These are phyloP conservation scores for Centella asiatica DNA, from an alignment of 129 eudicot genomes.

Conservation along the genomic window DNA sequence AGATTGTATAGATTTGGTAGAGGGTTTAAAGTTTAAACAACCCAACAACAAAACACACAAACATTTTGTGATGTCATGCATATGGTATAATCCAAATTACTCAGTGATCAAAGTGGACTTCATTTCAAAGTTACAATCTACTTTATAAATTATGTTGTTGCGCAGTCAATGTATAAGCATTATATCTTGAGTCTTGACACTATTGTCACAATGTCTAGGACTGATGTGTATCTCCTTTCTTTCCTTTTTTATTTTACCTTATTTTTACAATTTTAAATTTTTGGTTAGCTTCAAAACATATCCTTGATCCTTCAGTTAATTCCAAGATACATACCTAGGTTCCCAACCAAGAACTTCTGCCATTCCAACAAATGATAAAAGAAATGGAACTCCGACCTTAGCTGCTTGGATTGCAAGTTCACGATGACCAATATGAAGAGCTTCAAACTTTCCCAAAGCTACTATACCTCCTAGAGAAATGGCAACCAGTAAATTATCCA, in stretches of 20 bases:
- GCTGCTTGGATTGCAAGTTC: conserved; percentile 97
- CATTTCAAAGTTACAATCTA: too few relatives aligned
- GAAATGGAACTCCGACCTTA: conserved; percentile 72
- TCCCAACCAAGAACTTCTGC: conserved; percentile 98
- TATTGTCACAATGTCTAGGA: not conserved
- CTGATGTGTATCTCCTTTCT: not conserved
- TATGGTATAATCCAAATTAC: too few relatives aligned
- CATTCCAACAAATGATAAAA: conserved; percentile 86
- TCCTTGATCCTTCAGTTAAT: too few relatives aligned
- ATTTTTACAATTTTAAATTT: not conserved
- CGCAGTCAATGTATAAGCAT: not conserved
- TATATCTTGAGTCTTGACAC: not conserved
- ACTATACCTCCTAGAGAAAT: conserved; percentile 68
- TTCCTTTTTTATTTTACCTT: not conserved
- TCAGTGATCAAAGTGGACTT: too few relatives aligned
- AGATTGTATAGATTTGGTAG: too few relatives aligned
- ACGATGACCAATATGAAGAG: conserved; percentile 94
- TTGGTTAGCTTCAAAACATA: not conserved
- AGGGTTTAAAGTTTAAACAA: too few relatives aligned
- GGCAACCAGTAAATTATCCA: not conserved
- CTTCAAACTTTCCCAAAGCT: conserved; percentile 96
- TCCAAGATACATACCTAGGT: conserved; percentile 48
- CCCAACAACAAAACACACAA: too few relatives aligned
- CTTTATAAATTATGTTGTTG: too few relatives aligned
- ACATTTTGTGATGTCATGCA: too few relatives aligned